phyloP scores from a whole-genome alignment of 345 rosid genomes.

The Bruguiera sexangula region DNA sequence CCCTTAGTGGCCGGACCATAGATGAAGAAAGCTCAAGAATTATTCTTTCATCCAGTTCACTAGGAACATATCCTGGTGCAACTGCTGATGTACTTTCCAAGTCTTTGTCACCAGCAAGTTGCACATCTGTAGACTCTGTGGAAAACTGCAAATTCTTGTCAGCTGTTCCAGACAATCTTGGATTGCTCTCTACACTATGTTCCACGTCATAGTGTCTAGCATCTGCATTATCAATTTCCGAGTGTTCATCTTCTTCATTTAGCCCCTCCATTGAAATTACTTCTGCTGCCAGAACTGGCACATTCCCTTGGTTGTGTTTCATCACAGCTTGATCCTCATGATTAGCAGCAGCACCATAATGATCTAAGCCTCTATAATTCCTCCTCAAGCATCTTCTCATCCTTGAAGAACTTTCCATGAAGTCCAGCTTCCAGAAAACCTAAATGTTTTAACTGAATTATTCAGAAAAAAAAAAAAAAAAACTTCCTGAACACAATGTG shows the following conservation, averaged over 20 bases:
- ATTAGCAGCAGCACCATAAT: constrained; percentile 91
- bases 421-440: constrained; percentile 97
- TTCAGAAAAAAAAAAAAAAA: constrained; percentile 9
- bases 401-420: constrained; percentile 92
- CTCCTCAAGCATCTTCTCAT: constrained; percentile 88
- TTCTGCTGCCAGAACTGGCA: constrained; percentile 79
- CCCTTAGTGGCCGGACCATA: constrained; percentile 89
- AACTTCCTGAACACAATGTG: constrained; percentile 1
- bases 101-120: constrained; percentile 47
- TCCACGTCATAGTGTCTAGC: constrained; percentile 42
- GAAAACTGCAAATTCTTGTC: constrained; percentile 49
- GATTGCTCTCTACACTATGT: constrained; percentile 39
- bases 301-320: constrained; percentile 43
- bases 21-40: constrained; percentile 89
- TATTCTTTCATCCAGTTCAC: constrained; percentile 87
- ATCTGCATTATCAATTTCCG: constrained; percentile 57
- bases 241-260: constrained; percentile 78
- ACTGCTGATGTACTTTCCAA: constrained; percentile 53
- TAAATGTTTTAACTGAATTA: constrained; percentile 28
- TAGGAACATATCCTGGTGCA: constrained; percentile 84
- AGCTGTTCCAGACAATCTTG: constrained; percentile 41
- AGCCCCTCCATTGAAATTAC: constrained; percentile 69
- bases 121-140: constrained; percentile 46
- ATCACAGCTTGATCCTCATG: constrained; percentile 57
- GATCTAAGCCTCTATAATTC: constrained; percentile 76